Evolutionary conservation across 306 rosid genomes (phyloP).

Genomic region (Quercus rubra): DNA sequence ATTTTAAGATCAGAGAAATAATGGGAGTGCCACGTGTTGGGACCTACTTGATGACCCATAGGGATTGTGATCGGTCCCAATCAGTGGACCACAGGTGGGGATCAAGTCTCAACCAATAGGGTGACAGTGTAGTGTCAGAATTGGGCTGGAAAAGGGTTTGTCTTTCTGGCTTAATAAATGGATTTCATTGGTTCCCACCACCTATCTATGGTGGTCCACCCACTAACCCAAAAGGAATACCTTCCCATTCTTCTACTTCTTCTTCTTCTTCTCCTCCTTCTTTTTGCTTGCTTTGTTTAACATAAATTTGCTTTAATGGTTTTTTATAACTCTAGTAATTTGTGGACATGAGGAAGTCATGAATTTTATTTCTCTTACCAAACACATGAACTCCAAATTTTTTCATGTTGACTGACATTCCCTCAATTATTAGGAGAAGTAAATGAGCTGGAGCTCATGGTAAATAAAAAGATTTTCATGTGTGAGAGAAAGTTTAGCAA

Average conservation of each 20-base stretch:
- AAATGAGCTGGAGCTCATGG: background rate
- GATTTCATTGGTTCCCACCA: conserved; percentile 14
- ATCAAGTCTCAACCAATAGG: conserved; percentile 3
- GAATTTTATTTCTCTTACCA: no score
- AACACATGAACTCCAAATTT: no score
- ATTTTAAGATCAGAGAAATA: background rate
- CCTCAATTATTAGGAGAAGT: background rate
- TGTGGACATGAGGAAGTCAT: no score
- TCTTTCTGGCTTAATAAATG: conserved; percentile 10
- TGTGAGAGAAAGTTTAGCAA: background rate
- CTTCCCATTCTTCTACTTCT: background rate
- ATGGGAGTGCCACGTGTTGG: conserved; percentile 16
- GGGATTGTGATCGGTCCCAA: conserved; percentile 1
- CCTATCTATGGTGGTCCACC: conserved; percentile 21
- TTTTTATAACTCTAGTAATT: no score
- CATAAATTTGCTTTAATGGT: no score
- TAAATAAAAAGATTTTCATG: background rate
- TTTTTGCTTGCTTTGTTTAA: background rate
- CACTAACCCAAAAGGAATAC: background rate
- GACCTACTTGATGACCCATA: conserved; percentile 6
- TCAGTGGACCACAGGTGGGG: conserved; percentile 27
- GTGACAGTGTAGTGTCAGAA: conserved; percentile 12
- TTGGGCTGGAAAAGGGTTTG: conserved; percentile 15
- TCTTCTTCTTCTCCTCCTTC: background rate
- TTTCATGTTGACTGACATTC: no score